Percentiles rank a stretch among this genome's conserved stretches.
phyloP scores from a whole-genome alignment of 805 yeast genomes.

The Zygoascus tannicola region DNA sequence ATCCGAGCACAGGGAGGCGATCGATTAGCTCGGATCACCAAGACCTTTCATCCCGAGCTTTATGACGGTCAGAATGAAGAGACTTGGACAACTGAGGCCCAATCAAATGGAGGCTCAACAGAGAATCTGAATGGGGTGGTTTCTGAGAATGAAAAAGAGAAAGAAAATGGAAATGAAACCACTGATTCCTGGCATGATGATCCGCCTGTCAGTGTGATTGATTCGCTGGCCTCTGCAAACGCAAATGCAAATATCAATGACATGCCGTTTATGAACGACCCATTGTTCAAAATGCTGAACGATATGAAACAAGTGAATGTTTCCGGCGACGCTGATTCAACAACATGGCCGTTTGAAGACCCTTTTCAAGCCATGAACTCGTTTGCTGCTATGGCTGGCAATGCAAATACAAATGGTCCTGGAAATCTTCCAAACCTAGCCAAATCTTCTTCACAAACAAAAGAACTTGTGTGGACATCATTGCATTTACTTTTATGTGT shows the following conservation, averaged over 20 bases:
- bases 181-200: not conserved
- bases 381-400: not conserved
- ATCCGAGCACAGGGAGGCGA: constrained; percentile 22
- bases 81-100: not conserved
- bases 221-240: not conserved
- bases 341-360: not conserved
- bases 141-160: not conserved
- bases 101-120: not conserved
- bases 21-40: constrained; percentile 27
- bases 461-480: constrained; percentile 15
- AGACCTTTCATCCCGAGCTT: constrained; percentile 11
- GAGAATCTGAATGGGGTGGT: not conserved
- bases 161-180: not conserved
- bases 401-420: not conserved
- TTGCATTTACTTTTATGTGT: constrained; percentile 17
- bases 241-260: not conserved
- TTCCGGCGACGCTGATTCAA: constrained; percentile 4
- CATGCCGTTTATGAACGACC: constrained; percentile 11
- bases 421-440: not conserved
- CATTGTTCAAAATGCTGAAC: constrained; percentile 16
- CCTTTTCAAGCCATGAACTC: constrained; percentile 6
- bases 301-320: constrained; percentile 12
- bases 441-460: not conserved
- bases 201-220: not conserved
- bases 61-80: constrained; percentile 2